Conservation (phyloP, 2,329 filamentous ascomycete genomes). For the Botrytis byssoidea region DNA sequence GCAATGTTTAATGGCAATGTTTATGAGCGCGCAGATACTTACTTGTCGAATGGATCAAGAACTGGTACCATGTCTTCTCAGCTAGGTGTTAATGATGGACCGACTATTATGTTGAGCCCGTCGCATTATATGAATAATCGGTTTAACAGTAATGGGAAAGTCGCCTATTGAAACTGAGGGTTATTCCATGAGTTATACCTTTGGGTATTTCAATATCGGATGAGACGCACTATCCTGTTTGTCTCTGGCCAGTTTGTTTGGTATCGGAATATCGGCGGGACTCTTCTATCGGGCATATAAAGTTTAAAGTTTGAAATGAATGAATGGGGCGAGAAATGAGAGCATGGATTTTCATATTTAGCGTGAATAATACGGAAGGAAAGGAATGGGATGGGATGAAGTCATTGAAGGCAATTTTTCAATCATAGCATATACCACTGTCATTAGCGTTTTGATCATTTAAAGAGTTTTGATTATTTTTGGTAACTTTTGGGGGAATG, state of each 20-base stretch:
- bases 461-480: constrained; percentile 4
- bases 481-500: background rate
- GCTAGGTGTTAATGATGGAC: constrained; percentile 32
- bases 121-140: constrained; percentile 30
- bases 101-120: constrained; percentile 34
- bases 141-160: constrained; percentile 35
- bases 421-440: constrained; percentile 23
- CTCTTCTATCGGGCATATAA: background rate
- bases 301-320: constrained; percentile 3
- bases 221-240: constrained; percentile 2
- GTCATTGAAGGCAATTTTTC: constrained; percentile 8
- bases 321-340: background rate
- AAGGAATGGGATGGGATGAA: constrained; percentile 1
- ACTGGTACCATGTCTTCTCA: constrained; percentile 38
- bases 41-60: constrained; percentile 36
- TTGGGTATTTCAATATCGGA: background rate
- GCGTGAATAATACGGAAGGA: background rate
- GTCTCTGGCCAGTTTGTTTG: background rate
- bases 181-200: background rate
- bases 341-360: constrained; percentile 4
- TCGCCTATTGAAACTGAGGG: constrained; percentile 27
- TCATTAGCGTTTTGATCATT: constrained; percentile 23
- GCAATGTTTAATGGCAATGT: constrained; percentile 37
- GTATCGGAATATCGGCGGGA: background rate
- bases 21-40: constrained; percentile 38